phyloP scores from a whole-genome alignment of 2,329 filamentous ascomycete genomes.

The Pseudohalonectria lignicola region DNA sequence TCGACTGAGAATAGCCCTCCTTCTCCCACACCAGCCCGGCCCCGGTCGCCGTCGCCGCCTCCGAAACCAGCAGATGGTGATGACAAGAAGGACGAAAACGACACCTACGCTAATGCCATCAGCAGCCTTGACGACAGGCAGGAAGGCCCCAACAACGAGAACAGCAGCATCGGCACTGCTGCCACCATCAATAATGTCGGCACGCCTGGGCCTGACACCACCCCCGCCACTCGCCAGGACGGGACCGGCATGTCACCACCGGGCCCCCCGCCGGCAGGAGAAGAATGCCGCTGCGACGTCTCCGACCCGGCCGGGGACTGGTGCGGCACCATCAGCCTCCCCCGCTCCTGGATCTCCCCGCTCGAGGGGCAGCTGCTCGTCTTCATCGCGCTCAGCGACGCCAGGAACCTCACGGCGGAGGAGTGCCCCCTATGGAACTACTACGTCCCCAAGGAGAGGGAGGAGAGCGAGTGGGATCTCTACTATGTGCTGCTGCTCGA shows the following conservation, averaged over 20 bases:
- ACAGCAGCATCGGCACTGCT: not conserved
- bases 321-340: conserved; percentile 19
- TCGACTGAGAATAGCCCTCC: no score
- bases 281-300: conserved; percentile 13
- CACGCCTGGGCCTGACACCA: no score
- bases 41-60: not conserved
- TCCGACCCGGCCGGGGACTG: conserved; percentile 16
- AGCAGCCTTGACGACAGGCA: not conserved
- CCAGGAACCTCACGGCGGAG: conserved; percentile 17
- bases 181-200: no score
- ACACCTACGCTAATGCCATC: not conserved
- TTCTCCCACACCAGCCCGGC: no score
- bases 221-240: no score
- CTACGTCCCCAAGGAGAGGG: conserved; percentile 19
- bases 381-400: conserved; percentile 22
- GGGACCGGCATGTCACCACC: no score
- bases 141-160: not conserved
- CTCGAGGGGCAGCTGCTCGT: conserved; percentile 6
- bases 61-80: not conserved
- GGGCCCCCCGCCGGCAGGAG: no score
- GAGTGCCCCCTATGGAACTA: conserved; percentile 21
- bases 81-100: not conserved
- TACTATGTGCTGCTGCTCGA: conserved; percentile 20
- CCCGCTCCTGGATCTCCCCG: conserved; percentile 9
- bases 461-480: conserved; percentile 20